Conservation (phyloP, 768 basidiomycete species). For the Neoboletus brunneissimus region DNA sequence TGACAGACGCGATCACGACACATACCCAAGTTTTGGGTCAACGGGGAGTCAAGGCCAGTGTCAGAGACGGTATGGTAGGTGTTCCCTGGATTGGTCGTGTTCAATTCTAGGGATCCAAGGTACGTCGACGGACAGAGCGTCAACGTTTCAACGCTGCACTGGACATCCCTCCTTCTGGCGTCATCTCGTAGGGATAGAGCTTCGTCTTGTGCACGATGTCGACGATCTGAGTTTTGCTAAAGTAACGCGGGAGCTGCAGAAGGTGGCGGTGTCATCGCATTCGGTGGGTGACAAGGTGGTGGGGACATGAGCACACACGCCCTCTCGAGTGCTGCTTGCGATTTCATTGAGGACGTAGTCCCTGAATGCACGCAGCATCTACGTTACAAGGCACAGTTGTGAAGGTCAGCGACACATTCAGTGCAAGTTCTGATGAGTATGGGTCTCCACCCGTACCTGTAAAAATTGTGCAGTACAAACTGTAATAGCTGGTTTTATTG, state of each 20-base stretch:
- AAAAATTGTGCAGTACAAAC: too few species aligned
- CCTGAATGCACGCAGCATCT: conserved; percentile 4
- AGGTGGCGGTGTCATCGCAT: conserved; percentile 13
- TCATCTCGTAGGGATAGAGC: too few species aligned
- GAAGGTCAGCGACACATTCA: conserved; percentile 14
- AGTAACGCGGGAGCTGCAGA: not conserved
- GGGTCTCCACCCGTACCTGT: too few species aligned
- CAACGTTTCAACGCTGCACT: conserved; percentile 6
- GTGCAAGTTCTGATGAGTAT: conserved; percentile 11
- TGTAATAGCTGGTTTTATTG: too few species aligned
- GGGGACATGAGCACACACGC: conserved; percentile 13
- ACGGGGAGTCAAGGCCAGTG: conserved; percentile 1
- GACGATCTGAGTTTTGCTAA: conserved; percentile 7
- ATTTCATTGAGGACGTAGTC: conserved; percentile 16
- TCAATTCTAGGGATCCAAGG: conserved; percentile 8
- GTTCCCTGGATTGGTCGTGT: conserved; percentile 14
- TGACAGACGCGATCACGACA: conserved; percentile 15
- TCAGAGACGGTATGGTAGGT: conserved; percentile 6
- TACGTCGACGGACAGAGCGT: conserved; percentile 6
- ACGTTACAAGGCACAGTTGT: conserved; percentile 2
- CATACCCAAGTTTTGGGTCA: conserved; percentile 11
- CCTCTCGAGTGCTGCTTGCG: conserved; percentile 11
- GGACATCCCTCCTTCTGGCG: not conserved
- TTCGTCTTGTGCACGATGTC: conserved; percentile 14
- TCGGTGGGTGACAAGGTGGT: conserved; percentile 16